Base-by-base conservation (phyloP, 306 rosid species). In the Vigna angularis region DNA sequence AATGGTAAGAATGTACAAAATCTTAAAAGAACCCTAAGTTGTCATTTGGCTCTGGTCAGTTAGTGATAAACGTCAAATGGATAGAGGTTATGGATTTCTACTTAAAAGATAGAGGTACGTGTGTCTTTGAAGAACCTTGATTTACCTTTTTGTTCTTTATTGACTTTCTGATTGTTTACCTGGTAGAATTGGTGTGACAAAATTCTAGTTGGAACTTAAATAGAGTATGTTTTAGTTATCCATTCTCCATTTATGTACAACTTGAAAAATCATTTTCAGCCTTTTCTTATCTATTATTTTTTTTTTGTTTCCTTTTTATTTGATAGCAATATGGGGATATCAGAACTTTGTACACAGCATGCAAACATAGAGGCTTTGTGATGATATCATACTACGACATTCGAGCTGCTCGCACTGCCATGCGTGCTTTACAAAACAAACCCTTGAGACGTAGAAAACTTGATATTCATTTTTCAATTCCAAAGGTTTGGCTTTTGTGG, bases 311-410 rank as follows among this genome's bases (percentile, higher is more conserved):
- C 28, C 51, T 73, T 70, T 36, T 59, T 73, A 15, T 82, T 64
- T 88, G 73, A 84, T 72, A 93, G 98, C 98, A 91, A 88, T 90
- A 87, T 70, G 98, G 98, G 81, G 98, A 90, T 84, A 91, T 93
- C 90, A 82, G 97, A 85, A 90, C 98, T 81, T 84, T 93, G 75
- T 93, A 93, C 80, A 93, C 98, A 62, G 97, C 97, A 53, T 91
- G 98, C 93, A 93, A 93, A 89, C 98, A 91, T 81, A 83, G 98
- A 76, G 98, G 98, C 48, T 93, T 93, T 79, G 98, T 93, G 84
- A 93, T 93, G 98, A 93, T 93, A 83, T 93, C 98, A 45, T 93
- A 93, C 89, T 93, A 88, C 70, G 98, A 93, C 75, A 93, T 93
- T 45, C 97, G 97, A 82, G 89, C 93, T 67, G 97, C 98, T 87